Conservation (phyloP, 208 protist species). For the Wallacemonas sp. region DNA sequence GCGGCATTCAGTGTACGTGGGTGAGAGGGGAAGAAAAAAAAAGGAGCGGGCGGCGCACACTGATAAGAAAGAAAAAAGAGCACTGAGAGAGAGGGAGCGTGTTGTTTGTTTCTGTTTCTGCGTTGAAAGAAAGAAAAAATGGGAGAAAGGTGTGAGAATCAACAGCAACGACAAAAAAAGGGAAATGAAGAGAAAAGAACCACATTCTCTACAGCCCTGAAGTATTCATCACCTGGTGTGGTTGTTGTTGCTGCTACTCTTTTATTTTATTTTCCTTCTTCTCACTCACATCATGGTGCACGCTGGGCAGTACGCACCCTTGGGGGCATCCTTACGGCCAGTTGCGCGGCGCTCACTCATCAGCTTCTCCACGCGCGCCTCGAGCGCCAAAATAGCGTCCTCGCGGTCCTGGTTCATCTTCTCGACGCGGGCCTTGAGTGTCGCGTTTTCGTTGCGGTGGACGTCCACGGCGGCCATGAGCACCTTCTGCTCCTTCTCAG, state of each 20-base stretch:
- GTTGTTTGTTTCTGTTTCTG: background rate
- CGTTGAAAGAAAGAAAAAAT: background rate
- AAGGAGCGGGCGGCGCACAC: background rate
- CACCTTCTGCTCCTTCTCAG: constrained; percentile 13
- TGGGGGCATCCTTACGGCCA: background rate
- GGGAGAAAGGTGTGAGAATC: constrained; percentile 1
- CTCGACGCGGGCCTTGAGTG: background rate
- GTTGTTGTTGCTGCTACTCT: background rate
- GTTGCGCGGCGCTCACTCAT: background rate
- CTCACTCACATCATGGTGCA: constrained; percentile 27
- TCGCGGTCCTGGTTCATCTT: constrained; percentile 15
- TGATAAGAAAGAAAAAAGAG: constrained; percentile 1
- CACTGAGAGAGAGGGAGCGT: constrained; percentile 15
- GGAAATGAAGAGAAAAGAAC: background rate
- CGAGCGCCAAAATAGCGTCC: background rate
- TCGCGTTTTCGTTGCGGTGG: constrained; percentile 13
- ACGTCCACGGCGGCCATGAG: constrained; percentile 12
- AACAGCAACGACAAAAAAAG: background rate
- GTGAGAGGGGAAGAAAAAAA: background rate
- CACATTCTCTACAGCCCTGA: background rate
- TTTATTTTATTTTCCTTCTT: constrained; percentile 19
- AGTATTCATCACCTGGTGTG: background rate
- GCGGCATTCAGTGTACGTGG: no score
- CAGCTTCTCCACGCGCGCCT: constrained; percentile 12
- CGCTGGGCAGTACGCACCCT: constrained; percentile 3